A percentile compares a stretch with the other conserved stretches of the same genome.
These are phyloP conservation scores for Aspergillus brunneoviolaceus DNA, from an alignment of 2,329 filamentous ascomycete species.

Conservation along the genomic window DNA sequence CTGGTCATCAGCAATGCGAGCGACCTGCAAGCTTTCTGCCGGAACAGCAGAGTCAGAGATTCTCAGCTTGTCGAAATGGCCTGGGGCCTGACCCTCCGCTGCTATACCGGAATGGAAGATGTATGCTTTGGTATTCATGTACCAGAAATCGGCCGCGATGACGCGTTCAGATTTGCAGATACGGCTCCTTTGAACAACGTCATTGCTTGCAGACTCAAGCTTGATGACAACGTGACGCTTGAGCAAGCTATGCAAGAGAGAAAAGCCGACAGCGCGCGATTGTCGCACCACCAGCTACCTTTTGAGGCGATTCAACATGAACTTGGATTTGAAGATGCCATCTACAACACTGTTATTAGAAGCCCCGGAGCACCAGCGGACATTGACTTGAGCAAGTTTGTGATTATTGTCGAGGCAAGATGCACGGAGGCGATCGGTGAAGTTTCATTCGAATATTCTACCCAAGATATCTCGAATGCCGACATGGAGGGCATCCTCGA, in stretches of 20 bases:
- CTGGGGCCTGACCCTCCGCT: constrained; percentile 47
- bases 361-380: constrained; percentile 8
- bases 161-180: not conserved
- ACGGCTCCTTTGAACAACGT: constrained; percentile 21
- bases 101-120: constrained; percentile 46
- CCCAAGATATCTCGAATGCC: constrained; percentile 48
- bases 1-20: constrained; percentile 21
- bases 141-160: constrained; percentile 38
- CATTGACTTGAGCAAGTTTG: constrained; percentile 16
- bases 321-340: constrained; percentile 23
- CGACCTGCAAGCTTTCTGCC: constrained; percentile 26
- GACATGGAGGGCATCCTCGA: constrained; percentile 33
- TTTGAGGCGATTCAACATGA: constrained; percentile 27
- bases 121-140: constrained; percentile 48
- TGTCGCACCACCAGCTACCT: constrained; percentile 21
- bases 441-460: constrained; percentile 53
- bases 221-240: constrained; percentile 27
- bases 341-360: constrained; percentile 36
- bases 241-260: constrained; percentile 22
- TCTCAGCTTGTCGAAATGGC: constrained; percentile 40
- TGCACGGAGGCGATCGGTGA: constrained; percentile 41
- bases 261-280: constrained; percentile 21
- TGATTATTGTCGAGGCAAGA: constrained; percentile 31
- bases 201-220: constrained; percentile 24
- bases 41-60: constrained; percentile 19